phyloP scores from a whole-genome alignment of 345 rosid species.

The Brassica juncea region DNA sequence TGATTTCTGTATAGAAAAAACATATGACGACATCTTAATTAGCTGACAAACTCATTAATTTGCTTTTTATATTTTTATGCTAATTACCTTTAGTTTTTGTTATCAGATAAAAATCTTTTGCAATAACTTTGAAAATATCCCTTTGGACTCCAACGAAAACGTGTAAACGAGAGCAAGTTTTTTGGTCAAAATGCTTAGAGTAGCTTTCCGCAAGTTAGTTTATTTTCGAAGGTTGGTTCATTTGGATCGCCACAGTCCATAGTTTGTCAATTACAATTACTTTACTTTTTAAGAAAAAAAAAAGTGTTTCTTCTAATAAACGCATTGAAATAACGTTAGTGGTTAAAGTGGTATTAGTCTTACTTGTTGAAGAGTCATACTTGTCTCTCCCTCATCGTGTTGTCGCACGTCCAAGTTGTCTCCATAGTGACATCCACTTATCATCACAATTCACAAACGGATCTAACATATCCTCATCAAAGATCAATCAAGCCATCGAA shows the following conservation, averaged over 20 bases:
- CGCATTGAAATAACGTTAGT: constrained; percentile 29
- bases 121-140: background rate
- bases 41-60: background rate
- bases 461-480: constrained; percentile 29
- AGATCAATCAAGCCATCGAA: constrained; percentile 23
- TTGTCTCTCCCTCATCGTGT: constrained; percentile 38
- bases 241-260: background rate
- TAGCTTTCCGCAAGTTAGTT: background rate
- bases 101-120: background rate
- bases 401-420: constrained; percentile 42
- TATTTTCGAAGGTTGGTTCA: background rate
- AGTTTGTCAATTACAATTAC: constrained; percentile 2
- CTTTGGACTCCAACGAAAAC: background rate
- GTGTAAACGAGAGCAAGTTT: background rate
- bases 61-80: background rate
- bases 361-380: constrained; percentile 33
- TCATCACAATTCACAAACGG: constrained; percentile 37
- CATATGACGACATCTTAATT: background rate
- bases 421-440: constrained; percentile 44
- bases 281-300: background rate
- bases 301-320: background rate
- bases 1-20: background rate
- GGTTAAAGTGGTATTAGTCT: constrained; percentile 41
- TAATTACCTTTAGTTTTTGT: background rate
- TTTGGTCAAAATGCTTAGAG: background rate